Percentiles rank a stretch among this genome's conserved stretches.
phyloP scores from a whole-genome alignment of 2,329 filamentous ascomycete species.

The Alternaria tenuissima region DNA sequence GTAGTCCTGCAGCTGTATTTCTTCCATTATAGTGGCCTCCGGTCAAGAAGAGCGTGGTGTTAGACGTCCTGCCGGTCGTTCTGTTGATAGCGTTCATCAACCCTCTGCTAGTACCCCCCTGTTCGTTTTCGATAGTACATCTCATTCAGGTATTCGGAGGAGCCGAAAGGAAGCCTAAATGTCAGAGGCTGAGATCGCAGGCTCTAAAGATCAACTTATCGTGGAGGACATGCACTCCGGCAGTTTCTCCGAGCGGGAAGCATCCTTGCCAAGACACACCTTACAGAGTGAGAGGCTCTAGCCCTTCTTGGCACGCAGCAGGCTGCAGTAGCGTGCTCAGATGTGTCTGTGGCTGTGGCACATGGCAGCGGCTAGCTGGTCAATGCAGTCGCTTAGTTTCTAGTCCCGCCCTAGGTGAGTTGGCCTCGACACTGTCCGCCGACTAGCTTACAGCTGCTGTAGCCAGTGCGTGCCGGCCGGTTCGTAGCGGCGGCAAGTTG shows the following conservation, averaged over 20 bases:
- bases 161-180: no score
- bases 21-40: background rate
- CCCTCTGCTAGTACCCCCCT: background rate
- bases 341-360: background rate
- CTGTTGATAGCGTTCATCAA: background rate
- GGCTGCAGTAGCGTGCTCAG: background rate
- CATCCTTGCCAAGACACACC: no score
- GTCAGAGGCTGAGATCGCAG: no score
- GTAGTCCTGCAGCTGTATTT: background rate
- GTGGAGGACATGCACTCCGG: no score
- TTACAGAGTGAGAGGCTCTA: background rate
- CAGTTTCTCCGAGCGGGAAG: no score
- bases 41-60: background rate
- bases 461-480: background rate
- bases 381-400: no score
- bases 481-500: background rate
- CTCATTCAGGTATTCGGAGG: no score
- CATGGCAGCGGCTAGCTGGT: no score
- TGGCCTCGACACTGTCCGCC: no score
- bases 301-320: background rate
- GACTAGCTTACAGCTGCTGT: background rate
- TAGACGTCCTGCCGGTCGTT: background rate
- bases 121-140: no score
- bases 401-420: no score
- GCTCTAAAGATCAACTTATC: no score